These are phyloP conservation scores for Paecilomyces fulvus DNA, from an alignment of 2,329 filamentous ascomycete genomes.

Conservation along the genomic window DNA sequence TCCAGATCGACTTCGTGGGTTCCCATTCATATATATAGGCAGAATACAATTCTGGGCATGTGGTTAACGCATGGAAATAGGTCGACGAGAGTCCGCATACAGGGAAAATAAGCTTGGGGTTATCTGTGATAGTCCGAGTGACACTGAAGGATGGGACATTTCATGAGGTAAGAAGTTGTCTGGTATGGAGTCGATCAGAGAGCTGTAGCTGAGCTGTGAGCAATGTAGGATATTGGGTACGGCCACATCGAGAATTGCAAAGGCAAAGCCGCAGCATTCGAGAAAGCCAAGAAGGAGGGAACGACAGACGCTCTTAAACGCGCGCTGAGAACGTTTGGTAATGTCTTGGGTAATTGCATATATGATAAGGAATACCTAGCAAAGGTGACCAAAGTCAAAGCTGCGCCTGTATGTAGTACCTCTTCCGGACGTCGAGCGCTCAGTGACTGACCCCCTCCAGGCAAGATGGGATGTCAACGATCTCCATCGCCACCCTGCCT, in stretches of 20 bases:
- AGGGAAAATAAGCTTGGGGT: constrained; percentile 70
- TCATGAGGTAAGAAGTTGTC: constrained; percentile 56
- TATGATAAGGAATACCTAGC: constrained; percentile 93
- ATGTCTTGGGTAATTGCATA: constrained; percentile 94
- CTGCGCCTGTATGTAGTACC: constrained; percentile 45
- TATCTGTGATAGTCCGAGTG: constrained; percentile 85
- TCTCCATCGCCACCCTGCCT: constrained; percentile 74
- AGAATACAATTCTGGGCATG: not conserved
- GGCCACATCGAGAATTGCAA: constrained; percentile 94
- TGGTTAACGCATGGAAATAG: constrained; percentile 22
- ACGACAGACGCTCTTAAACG: constrained; percentile 91
- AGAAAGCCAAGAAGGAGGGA: constrained; percentile 98
- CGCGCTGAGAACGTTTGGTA: constrained; percentile 83
- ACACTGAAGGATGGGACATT: constrained; percentile 90
- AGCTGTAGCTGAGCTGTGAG: constrained; percentile 1
- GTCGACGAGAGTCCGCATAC: constrained; percentile 74
- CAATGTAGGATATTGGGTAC: constrained; percentile 71
- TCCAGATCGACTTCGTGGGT: constrained; percentile 81
- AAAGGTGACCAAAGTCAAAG: constrained; percentile 85
- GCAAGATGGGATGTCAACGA: constrained; percentile 70
- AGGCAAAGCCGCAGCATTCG: constrained; percentile 89
- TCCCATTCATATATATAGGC: not conserved
- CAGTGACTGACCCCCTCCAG: constrained; percentile 15
- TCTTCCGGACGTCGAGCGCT: not conserved
- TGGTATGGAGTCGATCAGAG: not conserved